Conservation (phyloP, 1,284 basidiomycete species). For the Gomphus bonarii region DNA sequence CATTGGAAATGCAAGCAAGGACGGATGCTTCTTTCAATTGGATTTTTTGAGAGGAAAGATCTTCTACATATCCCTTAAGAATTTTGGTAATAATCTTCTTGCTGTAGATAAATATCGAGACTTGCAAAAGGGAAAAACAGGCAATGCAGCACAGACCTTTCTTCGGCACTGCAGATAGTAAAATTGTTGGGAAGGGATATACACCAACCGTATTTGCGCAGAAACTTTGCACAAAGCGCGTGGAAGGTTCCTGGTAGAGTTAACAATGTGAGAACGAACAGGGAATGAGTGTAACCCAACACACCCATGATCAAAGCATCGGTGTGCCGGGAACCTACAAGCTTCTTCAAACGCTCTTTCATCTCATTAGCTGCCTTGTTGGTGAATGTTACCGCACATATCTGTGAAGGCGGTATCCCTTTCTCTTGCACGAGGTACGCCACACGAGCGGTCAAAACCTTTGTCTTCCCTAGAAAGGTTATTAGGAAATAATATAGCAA, state of each 20-base stretch:
- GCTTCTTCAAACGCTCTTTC: conserved; percentile 57
- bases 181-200: conserved; percentile 69
- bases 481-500: conserved; percentile 25
- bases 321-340: conserved; percentile 62
- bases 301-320: conserved; percentile 47
- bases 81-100: conserved; percentile 63
- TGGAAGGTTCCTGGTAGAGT: conserved; percentile 70
- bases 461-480: conserved; percentile 26
- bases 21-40: conserved; percentile 52
- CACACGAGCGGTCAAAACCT: conserved; percentile 74
- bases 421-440: conserved; percentile 63
- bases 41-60: conserved; percentile 37
- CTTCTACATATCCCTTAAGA: conserved; percentile 45
- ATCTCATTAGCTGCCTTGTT: conserved; percentile 91
- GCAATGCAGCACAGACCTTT: conserved; percentile 43
- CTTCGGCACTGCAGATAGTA: conserved; percentile 75
- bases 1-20: conserved; percentile 64
- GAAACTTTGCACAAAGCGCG: conserved; percentile 62
- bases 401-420: conserved; percentile 43
- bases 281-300: conserved; percentile 11
- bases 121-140: background rate
- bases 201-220: conserved; percentile 54
- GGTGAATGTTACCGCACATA: conserved; percentile 78
- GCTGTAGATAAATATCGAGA: conserved; percentile 26
- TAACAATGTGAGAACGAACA: background rate